Evolutionary conservation across 768 basidiomycete species (phyloP), one percentile per base, ranked within the genome.

Genomic region (Naganishia antarctica): DNA sequence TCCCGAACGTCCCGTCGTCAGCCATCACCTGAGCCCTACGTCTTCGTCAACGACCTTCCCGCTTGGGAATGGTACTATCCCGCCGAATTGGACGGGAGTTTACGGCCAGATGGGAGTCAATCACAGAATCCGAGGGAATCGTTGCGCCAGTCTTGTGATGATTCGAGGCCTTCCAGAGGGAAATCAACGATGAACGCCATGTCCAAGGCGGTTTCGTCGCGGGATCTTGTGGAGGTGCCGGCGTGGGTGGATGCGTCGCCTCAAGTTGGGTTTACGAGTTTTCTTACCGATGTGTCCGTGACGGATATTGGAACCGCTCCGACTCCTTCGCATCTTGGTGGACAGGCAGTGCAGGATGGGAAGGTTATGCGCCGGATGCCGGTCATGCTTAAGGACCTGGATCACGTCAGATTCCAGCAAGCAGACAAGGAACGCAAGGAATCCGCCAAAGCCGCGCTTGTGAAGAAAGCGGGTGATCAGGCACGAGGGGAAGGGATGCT

Each of bases 41-140:
- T 57, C 11, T 34, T 34, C 12, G 53, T 57, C 31, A 57, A 57
- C 21, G 53, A 57, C 23, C 53, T 57, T 21, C 53, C 53, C 11
- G 34, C 31, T 40, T 57, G 53, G 53, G 53, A 57, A 25, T 57
- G 53, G 53, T 57, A n/a, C 31, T 40, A 25, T 34, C 32, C 32
- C 1, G 13, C 53, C 11, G 53, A 15, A 40, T 37, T 34, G 21
- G 47, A 41, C 21, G 5, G 5, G 6, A 13, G n/a, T n/a, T 51
- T 34, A 8, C 1, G 3, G 2, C 29, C 3, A 6, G 34, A 21
- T 16, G 28, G 16, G 8, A 32, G 49, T 32, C 49, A 57, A n/a
- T n/a, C 18, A 18, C 53, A 57, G 23, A 40, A 21, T 26, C 18
- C 26, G 23, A 37, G 53, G 37, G 53, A 57, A 34, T 57, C 53